Evolutionary conservation across 2,329 filamentous ascomycete species (phyloP).

Genomic region (Apiospora malaysiana): DNA sequence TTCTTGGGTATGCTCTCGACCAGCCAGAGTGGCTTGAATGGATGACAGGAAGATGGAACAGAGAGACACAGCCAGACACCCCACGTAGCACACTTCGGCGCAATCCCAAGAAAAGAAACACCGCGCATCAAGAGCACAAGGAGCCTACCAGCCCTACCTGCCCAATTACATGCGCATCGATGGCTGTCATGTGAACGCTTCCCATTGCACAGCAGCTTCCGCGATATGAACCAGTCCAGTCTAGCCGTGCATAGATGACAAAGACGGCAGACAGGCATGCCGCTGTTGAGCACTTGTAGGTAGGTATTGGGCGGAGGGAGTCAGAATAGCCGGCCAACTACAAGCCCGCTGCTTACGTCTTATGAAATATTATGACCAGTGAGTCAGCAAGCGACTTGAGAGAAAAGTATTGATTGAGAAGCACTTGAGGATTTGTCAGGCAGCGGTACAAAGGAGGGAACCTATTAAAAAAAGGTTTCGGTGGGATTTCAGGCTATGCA

Average conservation of each 20-base stretch:
- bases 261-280: neutral
- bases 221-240: neutral
- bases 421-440: neutral
- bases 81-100: slow-evolving; percentile 7
- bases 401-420: neutral
- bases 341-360: neutral
- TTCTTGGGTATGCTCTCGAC: neutral
- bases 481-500: neutral
- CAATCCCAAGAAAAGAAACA: neutral
- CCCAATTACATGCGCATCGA: slow-evolving; percentile 5
- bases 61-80: neutral
- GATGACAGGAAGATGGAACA: neutral
- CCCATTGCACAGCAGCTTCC: neutral
- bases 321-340: neutral
- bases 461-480: neutral
- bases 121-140: neutral
- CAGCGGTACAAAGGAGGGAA: neutral
- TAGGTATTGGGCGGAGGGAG: neutral
- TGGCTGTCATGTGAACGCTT: slow-evolving; percentile 6
- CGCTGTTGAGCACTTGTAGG: neutral
- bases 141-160: slow-evolving; percentile 7
- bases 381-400: neutral
- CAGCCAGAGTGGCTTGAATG: neutral
- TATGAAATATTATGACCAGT: neutral
- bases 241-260: slow-evolving; percentile 9